phyloP scores from a whole-genome alignment of 2,329 filamentous ascomycete species.

The Ophiosphaerella korrae region DNA sequence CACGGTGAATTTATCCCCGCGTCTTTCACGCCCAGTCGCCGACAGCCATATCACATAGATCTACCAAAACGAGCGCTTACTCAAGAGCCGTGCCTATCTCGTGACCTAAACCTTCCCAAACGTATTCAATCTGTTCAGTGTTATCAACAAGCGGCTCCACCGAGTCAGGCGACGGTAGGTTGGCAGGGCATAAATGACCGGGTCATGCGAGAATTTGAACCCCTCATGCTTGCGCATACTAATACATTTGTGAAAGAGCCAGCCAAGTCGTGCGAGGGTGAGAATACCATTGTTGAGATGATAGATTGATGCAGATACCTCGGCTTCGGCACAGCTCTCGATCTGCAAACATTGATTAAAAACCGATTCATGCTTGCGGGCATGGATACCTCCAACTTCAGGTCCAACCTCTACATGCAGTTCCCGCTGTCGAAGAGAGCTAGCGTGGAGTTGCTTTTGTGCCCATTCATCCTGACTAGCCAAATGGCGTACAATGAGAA shows the following conservation, averaged over 20 bases:
- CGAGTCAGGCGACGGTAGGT: constrained; percentile 47
- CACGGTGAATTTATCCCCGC: constrained; percentile 45
- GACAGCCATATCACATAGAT: constrained; percentile 4
- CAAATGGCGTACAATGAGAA: too few species aligned
- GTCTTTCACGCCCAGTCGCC: background rate
- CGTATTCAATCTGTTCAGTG: constrained; percentile 17
- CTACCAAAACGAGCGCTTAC: constrained; percentile 14
- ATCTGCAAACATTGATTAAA: too few species aligned
- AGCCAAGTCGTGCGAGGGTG: background rate
- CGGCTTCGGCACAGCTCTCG: too few species aligned
- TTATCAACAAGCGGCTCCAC: constrained; percentile 45
- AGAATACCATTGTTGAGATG: too few species aligned
- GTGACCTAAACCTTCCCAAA: constrained; percentile 6
- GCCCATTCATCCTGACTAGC: too few species aligned
- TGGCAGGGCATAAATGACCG: constrained; percentile 46
- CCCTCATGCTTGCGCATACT: constrained; percentile 6
- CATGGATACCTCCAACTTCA: too few species aligned
- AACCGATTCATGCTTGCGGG: too few species aligned
- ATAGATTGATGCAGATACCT: too few species aligned
- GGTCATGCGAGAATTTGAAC: constrained; percentile 48
- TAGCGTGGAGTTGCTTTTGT: too few species aligned
- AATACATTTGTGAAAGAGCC: background rate
- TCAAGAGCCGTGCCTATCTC: constrained; percentile 13
- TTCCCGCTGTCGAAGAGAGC: too few species aligned
- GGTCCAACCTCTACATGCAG: too few species aligned